Percentiles rank a stretch among this genome's conserved stretches.
Evolutionary conservation across 805 yeast genomes (phyloP).

Genomic region (Schwanniomyces sp.): DNA sequence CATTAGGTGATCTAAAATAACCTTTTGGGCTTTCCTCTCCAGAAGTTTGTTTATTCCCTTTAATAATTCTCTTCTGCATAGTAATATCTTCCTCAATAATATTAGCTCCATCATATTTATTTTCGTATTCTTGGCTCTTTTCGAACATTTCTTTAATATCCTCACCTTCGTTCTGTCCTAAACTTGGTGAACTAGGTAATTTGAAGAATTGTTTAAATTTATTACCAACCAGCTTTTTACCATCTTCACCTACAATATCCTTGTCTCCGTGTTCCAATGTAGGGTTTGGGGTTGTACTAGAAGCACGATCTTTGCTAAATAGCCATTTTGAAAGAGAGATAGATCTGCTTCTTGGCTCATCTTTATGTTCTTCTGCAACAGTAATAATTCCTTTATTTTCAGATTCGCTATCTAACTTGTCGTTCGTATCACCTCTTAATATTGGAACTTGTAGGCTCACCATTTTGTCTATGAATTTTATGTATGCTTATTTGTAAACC

Average conservation of each 20-base stretch:
- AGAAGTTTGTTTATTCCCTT: not conserved
- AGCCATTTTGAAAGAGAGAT: conserved; percentile 27
- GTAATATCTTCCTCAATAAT: not conserved
- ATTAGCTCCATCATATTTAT: not conserved
- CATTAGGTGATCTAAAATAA: not conserved
- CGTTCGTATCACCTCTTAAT: not conserved
- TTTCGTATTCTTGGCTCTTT: conserved; percentile 1
- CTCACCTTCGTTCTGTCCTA: not conserved
- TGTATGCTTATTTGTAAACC: not conserved
- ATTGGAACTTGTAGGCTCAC: not conserved
- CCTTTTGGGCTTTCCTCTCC: not conserved
- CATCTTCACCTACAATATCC: conserved; percentile 6
- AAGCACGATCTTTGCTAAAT: conserved; percentile 19
- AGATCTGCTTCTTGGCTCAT: conserved; percentile 18
- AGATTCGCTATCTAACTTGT: not conserved
- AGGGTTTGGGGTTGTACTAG: not conserved
- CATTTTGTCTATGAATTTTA: not conserved
- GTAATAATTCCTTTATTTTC: not conserved
- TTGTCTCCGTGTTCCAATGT: not conserved
- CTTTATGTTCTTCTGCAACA: not conserved
- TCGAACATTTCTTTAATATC: conserved; percentile 4
- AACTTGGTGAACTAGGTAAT: conserved; percentile 7
- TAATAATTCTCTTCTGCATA: not conserved
- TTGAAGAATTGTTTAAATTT: conserved; percentile 30
- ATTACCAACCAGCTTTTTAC: conserved; percentile 18